These are phyloP conservation scores for Gigaspora rosea DNA, from an alignment of 192 early-diverging fungal species.

Conservation along the genomic window DNA sequence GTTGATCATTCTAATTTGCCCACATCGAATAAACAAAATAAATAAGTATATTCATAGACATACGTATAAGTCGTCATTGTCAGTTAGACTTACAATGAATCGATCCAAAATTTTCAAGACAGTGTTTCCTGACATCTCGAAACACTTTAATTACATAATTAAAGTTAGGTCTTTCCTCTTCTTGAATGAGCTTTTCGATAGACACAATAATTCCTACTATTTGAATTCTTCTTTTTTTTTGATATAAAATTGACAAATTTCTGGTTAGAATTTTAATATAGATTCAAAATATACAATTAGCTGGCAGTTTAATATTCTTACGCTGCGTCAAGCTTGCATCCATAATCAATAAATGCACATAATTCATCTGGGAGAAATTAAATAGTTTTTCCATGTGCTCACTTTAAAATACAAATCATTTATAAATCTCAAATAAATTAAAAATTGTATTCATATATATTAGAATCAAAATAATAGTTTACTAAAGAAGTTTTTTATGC, in stretches of 20 bases:
- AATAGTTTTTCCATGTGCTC: conserved; percentile 82
- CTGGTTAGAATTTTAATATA: not conserved
- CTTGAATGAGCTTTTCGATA: conserved; percentile 68
- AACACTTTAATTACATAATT: conserved; percentile 68
- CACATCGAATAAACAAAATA: conserved; percentile 8
- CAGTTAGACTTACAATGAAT: conserved; percentile 56
- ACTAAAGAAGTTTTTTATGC: conserved; percentile 41
- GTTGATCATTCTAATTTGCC: conserved; percentile 74
- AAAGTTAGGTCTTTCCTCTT: conserved; percentile 73
- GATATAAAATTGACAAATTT: conserved; percentile 9
- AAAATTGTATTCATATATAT: not conserved
- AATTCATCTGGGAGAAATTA: conserved; percentile 71
- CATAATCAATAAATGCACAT: conserved; percentile 72
- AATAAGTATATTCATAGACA: not conserved
- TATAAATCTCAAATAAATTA: not conserved
- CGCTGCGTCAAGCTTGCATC: conserved; percentile 69
- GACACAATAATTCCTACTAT: conserved; percentile 84
- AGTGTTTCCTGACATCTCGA: conserved; percentile 62
- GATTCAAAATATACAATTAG: not conserved
- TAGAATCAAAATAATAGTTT: not conserved
- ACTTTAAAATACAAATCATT: conserved; percentile 43
- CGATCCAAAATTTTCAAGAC: conserved; percentile 75
- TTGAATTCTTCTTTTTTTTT: conserved; percentile 41
- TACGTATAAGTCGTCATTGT: not conserved
- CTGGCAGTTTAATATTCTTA: conserved; percentile 47